Percentiles rank a stretch among this genome's conserved stretches.
These are phyloP conservation scores for Eleusine coracana DNA, from an alignment of 176 grass and related monocot genomes.

Conservation along the genomic window DNA sequence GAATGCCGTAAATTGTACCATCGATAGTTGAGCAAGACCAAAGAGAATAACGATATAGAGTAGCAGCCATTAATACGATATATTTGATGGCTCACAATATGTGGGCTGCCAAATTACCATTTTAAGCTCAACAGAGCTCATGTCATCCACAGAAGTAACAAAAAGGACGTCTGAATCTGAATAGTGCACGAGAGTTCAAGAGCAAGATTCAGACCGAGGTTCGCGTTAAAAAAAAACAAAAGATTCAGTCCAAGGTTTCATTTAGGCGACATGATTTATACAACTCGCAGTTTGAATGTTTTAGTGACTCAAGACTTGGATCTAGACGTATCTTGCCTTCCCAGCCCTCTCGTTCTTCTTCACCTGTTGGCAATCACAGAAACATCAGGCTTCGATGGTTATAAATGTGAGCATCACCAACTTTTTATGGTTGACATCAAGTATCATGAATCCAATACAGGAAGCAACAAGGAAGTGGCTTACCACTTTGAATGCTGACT, in stretches of 20 bases:
- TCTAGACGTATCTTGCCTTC: conserved; percentile 46
- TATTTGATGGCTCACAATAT: not conserved
- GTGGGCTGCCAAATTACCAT: not conserved
- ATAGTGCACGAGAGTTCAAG: not conserved
- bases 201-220: conserved; percentile 8
- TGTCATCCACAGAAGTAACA: conserved; percentile 1
- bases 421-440: not conserved
- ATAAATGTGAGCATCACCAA: not conserved
- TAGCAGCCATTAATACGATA: not conserved
- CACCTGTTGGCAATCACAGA: conserved; percentile 36
- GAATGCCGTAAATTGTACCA: not conserved
- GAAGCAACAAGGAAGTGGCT: not conserved
- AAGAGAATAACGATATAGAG: not conserved
- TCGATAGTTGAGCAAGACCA: not conserved
- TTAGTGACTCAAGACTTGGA: not conserved
- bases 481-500: conserved; percentile 89
- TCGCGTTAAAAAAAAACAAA: no score
- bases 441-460: not conserved
- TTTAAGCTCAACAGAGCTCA: conserved; percentile 29
- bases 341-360: conserved; percentile 42
- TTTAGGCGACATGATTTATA: conserved; percentile 31
- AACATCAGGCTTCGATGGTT: conserved; percentile 18
- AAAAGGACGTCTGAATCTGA: not conserved
- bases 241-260: conserved; percentile 4
- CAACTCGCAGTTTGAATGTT: conserved; percentile 27